Evolutionary conservation across 1,284 basidiomycete genomes (phyloP), one percentile per base, ranked within the genome.

Genomic region (Rhizoctonia solani): DNA sequence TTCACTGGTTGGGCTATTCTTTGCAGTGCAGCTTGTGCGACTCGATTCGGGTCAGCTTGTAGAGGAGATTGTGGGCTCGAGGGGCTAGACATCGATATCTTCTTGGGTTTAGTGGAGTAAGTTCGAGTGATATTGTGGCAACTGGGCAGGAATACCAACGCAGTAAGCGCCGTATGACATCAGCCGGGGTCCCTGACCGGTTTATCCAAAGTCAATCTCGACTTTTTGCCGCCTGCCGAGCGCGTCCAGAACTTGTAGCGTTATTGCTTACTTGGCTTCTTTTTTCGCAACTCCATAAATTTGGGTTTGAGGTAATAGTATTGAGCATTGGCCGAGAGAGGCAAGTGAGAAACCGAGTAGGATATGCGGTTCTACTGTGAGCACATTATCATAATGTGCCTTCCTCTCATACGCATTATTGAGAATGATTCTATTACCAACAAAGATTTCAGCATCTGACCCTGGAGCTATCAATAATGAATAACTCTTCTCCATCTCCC

Each of bases 401-500:
- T 5, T 19, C 44, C 9, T 6, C 8, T 46, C 19, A 9, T 46
- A 19, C 9, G 44, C n/a, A 21, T 46, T 19, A 46, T 19, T 46
- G 19, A 46, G 21, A 6, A 11, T 21, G 13, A 46, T 46, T 19
- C 21, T 49, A 61, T 49, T 61, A 23, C 56, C 56, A 49, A 49
- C 46, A 50, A 65, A 54, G 61, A 65, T 46, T 61, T 52, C 32
- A n/a, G 29, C 42, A 59, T 59, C 32, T 47, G 27, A 32, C 50
- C 50, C 39, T 25, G 23, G 37, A 41, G n/a, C 49, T 46, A 54
- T 39, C 50, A 21, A 65, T 65, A 49, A 65, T 65, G 61, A 65
- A 65, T 44, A n/a, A n/a, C n/a, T 50, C 61, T 21, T 65, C 61
- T 11, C 61, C 61, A 21, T 65, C 61, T 46, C 61, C 61, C 61